Evolutionary conservation across 2,329 filamentous ascomycete genomes (phyloP).

Genomic region (Triangularia verruculosa): DNA sequence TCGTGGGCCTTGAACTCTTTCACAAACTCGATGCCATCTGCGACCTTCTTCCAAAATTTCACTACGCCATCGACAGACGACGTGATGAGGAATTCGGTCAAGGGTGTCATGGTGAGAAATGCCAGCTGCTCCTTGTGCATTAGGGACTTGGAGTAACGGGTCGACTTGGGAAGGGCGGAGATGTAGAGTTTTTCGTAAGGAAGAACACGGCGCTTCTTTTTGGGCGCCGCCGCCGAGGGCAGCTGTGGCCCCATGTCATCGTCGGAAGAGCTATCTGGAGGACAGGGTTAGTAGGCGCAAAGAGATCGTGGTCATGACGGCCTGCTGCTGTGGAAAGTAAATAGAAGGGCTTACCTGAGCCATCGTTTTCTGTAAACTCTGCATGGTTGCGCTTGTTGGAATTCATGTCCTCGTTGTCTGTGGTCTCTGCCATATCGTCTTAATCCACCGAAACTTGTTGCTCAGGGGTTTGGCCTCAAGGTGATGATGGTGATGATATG

Average conservation of each 20-base stretch:
- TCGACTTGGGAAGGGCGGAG: conserved; percentile 76
- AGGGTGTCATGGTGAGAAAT: conserved; percentile 82
- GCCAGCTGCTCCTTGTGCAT: conserved; percentile 97
- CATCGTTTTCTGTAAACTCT: conserved; percentile 50
- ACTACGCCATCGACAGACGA: conserved; percentile 92
- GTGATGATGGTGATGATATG: not conserved
- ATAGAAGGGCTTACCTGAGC: conserved; percentile 34
- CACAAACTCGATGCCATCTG: conserved; percentile 89
- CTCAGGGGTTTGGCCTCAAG: not conserved
- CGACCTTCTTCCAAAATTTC: conserved; percentile 98
- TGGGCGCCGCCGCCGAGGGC: conserved; percentile 69
- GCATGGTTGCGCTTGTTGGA: conserved; percentile 56
- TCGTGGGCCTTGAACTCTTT: conserved; percentile 94
- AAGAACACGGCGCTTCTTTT: conserved; percentile 87
- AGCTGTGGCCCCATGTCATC: conserved; percentile 94
- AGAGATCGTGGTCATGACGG: not conserved
- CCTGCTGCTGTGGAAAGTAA: not conserved
- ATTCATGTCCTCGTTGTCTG: conserved; percentile 33
- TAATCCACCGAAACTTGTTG: not conserved
- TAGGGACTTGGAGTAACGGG: conserved; percentile 87
- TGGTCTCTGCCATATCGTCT: conserved; percentile 30
- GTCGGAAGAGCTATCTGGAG: conserved; percentile 67
- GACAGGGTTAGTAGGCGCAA: conserved; percentile 8
- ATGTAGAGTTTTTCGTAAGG: conserved; percentile 95
- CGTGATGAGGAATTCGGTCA: conserved; percentile 93